These are phyloP conservation scores for Russula lepida DNA, from an alignment of 768 basidiomycete genomes.

Conservation along the genomic window DNA sequence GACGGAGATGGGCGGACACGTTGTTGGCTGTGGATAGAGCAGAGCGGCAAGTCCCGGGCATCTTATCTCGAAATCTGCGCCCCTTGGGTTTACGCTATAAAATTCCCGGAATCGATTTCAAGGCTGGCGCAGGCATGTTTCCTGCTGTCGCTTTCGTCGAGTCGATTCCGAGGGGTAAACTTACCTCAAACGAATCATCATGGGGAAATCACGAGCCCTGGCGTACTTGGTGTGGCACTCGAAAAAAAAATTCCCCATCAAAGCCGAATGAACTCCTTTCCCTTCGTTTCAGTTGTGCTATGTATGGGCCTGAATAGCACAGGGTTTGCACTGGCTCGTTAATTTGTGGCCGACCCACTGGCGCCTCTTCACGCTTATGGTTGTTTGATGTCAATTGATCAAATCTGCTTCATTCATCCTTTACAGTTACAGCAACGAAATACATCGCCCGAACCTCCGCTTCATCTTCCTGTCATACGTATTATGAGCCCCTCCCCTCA, in stretches of 20 bases:
- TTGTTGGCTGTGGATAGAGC: constrained; percentile 18
- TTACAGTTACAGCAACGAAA: constrained; percentile 14
- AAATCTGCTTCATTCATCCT: constrained; percentile 19
- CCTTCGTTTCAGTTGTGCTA: constrained; percentile 9
- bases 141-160: constrained; percentile 18
- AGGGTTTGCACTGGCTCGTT: constrained; percentile 16
- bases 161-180: constrained; percentile 16
- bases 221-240: background rate
- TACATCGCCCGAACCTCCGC: constrained; percentile 15
- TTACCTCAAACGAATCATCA: constrained; percentile 8
- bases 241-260: constrained; percentile 1
- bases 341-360: constrained; percentile 17
- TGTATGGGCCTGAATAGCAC: constrained; percentile 16
- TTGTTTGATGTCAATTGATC: constrained; percentile 12
- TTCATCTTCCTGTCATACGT: constrained; percentile 18
- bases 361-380: constrained; percentile 12
- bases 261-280: constrained; percentile 4
- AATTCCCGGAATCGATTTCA: constrained; percentile 20
- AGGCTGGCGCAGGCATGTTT: constrained; percentile 20
- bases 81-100: constrained; percentile 18
- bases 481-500: constrained; percentile 12
- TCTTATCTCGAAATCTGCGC: constrained; percentile 19
- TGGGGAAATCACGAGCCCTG: constrained; percentile 16
- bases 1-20: constrained; percentile 20
- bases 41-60: constrained; percentile 11